Conservation (phyloP, 805 yeast genomes). For the Metschnikowia cerradonensis region DNA sequence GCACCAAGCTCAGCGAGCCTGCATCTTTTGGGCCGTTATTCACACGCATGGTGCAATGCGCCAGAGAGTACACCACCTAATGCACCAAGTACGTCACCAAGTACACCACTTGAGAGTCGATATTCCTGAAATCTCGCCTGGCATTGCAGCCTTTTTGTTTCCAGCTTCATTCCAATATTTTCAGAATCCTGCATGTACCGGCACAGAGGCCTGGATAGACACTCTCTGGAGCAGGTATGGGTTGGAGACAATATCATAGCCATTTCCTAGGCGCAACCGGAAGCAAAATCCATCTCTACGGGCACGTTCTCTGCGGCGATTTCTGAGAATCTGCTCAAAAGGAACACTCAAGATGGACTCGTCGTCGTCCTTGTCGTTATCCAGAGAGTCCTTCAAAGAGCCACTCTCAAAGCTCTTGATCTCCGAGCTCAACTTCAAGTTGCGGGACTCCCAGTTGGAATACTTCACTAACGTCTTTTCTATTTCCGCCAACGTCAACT, state of each 20-base stretch:
- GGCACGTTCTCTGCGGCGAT: conserved; percentile 19
- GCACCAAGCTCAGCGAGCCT: conserved; percentile 10
- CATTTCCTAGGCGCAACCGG: conserved; percentile 14
- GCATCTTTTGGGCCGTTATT: conserved; percentile 13
- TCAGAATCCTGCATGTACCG: neutral
- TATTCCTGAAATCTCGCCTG: neutral
- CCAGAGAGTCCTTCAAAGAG: conserved; percentile 10
- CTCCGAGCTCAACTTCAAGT: conserved; percentile 23
- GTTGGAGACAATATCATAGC: conserved; percentile 10
- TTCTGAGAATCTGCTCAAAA: conserved; percentile 20
- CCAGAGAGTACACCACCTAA: conserved; percentile 10
- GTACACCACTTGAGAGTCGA: neutral
- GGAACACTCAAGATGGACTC: conserved; percentile 20
- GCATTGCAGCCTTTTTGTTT: too few species aligned
- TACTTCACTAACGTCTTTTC: conserved; percentile 33
- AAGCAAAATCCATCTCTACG: conserved; percentile 10
- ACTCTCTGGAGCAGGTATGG: conserved; percentile 9
- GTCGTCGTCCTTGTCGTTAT: conserved; percentile 24
- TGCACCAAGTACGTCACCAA: too few species aligned
- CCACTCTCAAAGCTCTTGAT: conserved; percentile 15
- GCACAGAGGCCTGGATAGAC: conserved; percentile 5
- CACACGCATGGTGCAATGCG: conserved; percentile 13
- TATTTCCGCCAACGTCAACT: conserved; percentile 49
- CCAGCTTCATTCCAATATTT: too few species aligned
- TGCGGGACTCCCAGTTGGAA: conserved; percentile 36